phyloP scores from a whole-genome alignment of 345 rosid species.

The Litchi chinensis region DNA sequence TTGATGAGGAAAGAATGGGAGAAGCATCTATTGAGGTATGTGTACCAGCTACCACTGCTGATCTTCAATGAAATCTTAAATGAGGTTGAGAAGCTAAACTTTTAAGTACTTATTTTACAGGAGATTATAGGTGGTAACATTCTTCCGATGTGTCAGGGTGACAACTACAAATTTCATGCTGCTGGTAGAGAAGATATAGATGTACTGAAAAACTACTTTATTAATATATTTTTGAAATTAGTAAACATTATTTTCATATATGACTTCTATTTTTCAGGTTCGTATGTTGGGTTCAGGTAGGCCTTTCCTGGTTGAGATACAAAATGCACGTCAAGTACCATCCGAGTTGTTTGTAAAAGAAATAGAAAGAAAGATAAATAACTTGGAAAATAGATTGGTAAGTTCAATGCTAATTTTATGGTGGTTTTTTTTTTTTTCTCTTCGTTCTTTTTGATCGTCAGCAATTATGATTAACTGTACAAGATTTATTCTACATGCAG shows the following conservation, averaged over 20 bases:
- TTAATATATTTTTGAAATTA: conserved; percentile 15
- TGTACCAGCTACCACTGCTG: conserved; percentile 6
- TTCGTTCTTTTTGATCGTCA: neutral
- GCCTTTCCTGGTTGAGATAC: conserved; percentile 93
- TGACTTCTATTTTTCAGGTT: conserved; percentile 54
- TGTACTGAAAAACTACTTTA: conserved; percentile 41
- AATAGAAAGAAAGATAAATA: conserved; percentile 69
- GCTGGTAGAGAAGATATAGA: conserved; percentile 99
- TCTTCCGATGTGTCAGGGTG: conserved; percentile 77
- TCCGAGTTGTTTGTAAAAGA: conserved; percentile 56
- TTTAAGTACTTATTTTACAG: conserved; percentile 35
- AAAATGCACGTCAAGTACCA: conserved; percentile 77
- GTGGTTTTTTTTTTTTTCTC: neutral
- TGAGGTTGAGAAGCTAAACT: conserved; percentile 22
- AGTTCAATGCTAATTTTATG: conserved; percentile 24
- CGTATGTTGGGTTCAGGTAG: conserved; percentile 99
- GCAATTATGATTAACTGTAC: conserved; percentile 4
- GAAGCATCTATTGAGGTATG: conserved; percentile 92
- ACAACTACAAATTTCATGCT: conserved; percentile 92
- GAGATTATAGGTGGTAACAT: conserved; percentile 81
- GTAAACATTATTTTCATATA: conserved; percentile 26
- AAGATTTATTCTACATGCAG: conserved; percentile 42
- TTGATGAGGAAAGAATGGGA: conserved; percentile 95
- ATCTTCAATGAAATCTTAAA: neutral
- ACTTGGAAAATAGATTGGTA: conserved; percentile 63